Evolutionary conservation across 805 yeast genomes (phyloP).

Genomic region (Wickerhamiella nectarea): DNA sequence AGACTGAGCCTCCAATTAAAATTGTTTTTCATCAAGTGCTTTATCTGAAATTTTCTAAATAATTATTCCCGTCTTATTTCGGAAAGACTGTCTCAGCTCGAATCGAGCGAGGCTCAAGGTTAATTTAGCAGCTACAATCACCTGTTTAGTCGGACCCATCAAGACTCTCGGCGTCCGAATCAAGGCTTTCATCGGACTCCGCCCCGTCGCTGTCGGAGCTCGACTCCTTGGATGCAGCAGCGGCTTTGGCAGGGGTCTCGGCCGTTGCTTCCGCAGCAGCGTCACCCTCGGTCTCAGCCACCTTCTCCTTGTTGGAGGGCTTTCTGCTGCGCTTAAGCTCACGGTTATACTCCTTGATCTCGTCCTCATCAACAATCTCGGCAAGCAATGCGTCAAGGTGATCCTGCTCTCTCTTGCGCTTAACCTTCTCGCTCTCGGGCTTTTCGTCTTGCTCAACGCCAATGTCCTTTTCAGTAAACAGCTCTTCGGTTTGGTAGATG

Average conservation of each 20-base stretch:
- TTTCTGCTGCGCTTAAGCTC: slow-evolving; percentile 27
- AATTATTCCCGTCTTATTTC: too few species aligned
- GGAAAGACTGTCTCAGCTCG: neutral
- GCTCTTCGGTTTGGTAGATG: slow-evolving; percentile 50
- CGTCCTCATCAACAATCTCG: slow-evolving; percentile 72
- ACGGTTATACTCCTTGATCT: slow-evolving; percentile 45
- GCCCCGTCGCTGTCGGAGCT: neutral
- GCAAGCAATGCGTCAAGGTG: slow-evolving; percentile 62
- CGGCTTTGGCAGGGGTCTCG: neutral
- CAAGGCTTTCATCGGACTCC: neutral
- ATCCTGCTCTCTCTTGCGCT: slow-evolving; percentile 22
- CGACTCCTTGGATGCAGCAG: neutral
- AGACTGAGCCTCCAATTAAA: too few species aligned
- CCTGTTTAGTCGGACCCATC: slow-evolving; percentile 6
- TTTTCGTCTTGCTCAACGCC: slow-evolving; percentile 27
- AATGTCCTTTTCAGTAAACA: slow-evolving; percentile 37
- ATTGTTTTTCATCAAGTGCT: too few species aligned
- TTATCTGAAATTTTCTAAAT: too few species aligned
- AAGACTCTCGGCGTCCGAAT: slow-evolving; percentile 1
- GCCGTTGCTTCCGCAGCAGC: neutral
- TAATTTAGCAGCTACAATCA: too few species aligned
- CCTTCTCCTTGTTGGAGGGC: neutral
- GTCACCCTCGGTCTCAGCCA: neutral
- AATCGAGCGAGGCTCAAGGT: neutral
- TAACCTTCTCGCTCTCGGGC: slow-evolving; percentile 20